Evolutionary conservation across 805 yeast genomes (phyloP).

Genomic region (Candida anglica): DNA sequence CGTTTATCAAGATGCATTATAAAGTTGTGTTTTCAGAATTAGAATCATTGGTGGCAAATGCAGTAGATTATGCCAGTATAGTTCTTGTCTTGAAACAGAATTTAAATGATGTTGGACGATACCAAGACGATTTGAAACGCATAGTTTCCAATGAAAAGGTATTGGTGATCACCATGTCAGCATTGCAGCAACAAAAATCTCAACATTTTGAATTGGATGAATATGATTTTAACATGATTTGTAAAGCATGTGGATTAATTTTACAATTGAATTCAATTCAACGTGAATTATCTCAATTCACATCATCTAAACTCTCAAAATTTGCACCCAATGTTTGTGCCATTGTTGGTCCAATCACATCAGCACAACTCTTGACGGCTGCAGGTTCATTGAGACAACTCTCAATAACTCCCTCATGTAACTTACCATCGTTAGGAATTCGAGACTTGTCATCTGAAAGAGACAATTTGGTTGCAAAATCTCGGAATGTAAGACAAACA

Average conservation of each 20-base stretch:
- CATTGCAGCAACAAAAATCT: slow-evolving; percentile 43
- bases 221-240: slow-evolving; percentile 32
- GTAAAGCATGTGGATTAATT: slow-evolving; percentile 45
- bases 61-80: slow-evolving; percentile 57
- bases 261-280: slow-evolving; percentile 42
- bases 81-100: slow-evolving; percentile 51
- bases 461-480: slow-evolving; percentile 11
- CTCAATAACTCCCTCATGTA: slow-evolving; percentile 75
- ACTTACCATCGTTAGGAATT: slow-evolving; percentile 73
- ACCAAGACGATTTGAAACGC: slow-evolving; percentile 32
- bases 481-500: slow-evolving; percentile 50
- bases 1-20: slow-evolving; percentile 51
- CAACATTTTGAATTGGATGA: slow-evolving; percentile 35
- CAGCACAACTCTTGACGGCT: slow-evolving; percentile 68
- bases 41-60: slow-evolving; percentile 55
- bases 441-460: slow-evolving; percentile 30
- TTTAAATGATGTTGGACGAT: slow-evolving; percentile 21
- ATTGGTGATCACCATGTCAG: slow-evolving; percentile 71
- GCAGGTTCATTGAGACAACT: slow-evolving; percentile 67
- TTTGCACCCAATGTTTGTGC: slow-evolving; percentile 80
- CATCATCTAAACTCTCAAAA: slow-evolving; percentile 50
- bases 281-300: slow-evolving; percentile 44
- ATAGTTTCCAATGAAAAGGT: slow-evolving; percentile 61
- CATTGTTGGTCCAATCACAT: slow-evolving; percentile 65
- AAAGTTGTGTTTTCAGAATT: slow-evolving; percentile 67